Conservation (phyloP, 192 early-diverging fungal genomes). For the Podila epicladia region DNA sequence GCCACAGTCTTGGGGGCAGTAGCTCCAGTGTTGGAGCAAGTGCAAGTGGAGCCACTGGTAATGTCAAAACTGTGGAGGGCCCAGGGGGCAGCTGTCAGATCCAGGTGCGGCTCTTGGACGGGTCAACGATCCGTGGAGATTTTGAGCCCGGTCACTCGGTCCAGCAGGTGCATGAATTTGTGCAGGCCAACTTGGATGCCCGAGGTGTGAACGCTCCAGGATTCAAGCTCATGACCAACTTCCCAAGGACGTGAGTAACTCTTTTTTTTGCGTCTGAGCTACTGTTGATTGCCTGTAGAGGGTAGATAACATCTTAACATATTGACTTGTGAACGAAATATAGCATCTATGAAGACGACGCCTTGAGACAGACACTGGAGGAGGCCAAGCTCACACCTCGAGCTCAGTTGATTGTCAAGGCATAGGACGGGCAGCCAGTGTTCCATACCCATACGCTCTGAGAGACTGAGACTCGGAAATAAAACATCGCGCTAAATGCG, state of each 20-base stretch:
- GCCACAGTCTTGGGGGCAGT: slow-evolving; percentile 34
- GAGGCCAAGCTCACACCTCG: slow-evolving; percentile 43
- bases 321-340: no score
- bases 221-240: slow-evolving; percentile 39
- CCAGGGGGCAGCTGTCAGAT: slow-evolving; percentile 48
- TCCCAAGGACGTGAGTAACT: slow-evolving; percentile 30
- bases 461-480: no score
- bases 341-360: slow-evolving; percentile 23
- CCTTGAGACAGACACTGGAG: slow-evolving; percentile 25
- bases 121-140: slow-evolving; percentile 29
- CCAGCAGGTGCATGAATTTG: slow-evolving; percentile 38
- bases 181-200: slow-evolving; percentile 32
- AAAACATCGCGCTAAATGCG: no score
- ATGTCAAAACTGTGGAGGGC: slow-evolving; percentile 16
- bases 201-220: slow-evolving; percentile 8
- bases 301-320: no score
- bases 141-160: slow-evolving; percentile 38
- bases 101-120: slow-evolving; percentile 36
- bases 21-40: not conserved
- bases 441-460: no score
- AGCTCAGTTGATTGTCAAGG: slow-evolving; percentile 37
- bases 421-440: not conserved
- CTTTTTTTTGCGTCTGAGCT: not conserved
- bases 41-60: not conserved
- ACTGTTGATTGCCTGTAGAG: no score